phyloP scores from a whole-genome alignment of 768 basidiomycete species.

The Serendipita sp. region DNA sequence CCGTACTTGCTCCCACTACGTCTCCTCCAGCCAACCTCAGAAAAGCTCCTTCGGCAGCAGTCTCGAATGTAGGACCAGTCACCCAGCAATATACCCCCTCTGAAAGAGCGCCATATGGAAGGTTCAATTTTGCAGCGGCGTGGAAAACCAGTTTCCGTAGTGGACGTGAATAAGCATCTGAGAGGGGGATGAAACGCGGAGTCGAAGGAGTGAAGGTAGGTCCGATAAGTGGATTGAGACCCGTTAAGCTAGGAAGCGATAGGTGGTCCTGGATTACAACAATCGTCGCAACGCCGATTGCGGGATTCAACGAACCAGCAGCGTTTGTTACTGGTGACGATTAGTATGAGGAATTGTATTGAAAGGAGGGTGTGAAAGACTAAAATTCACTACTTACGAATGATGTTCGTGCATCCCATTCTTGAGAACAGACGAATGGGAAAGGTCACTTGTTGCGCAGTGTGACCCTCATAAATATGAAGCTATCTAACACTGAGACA shows the following conservation, averaged over 20 bases:
- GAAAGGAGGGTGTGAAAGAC: no score
- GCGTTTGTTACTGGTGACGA: conserved; percentile 66
- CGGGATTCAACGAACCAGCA: conserved; percentile 61
- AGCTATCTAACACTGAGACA: conserved; percentile 19
- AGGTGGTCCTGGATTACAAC: conserved; percentile 79
- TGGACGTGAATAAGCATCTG: conserved; percentile 60
- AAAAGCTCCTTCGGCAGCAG: conserved; percentile 70
- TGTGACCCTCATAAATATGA: conserved; percentile 74
- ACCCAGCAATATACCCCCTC: conserved; percentile 89
- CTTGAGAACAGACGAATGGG: conserved; percentile 66
- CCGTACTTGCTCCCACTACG: conserved; percentile 89
- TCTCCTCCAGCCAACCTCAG: conserved; percentile 60
- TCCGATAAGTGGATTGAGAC: conserved; percentile 70
- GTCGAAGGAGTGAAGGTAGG: conserved; percentile 40
- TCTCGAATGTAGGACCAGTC: conserved; percentile 79
- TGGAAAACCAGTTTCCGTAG: conserved; percentile 57
- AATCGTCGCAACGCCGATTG: conserved; percentile 65
- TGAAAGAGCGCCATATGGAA: conserved; percentile 40
- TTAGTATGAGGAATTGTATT: not conserved
- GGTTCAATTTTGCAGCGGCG: conserved; percentile 44
- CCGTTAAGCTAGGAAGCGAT: conserved; percentile 60
- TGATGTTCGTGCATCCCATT: conserved; percentile 57
- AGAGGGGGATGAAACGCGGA: conserved; percentile 68
- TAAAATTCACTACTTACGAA: conserved; percentile 36
- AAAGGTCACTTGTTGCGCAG: conserved; percentile 52